Evolutionary conservation across 768 basidiomycete species (phyloP).

Genomic region (Hygrophorus russula): DNA sequence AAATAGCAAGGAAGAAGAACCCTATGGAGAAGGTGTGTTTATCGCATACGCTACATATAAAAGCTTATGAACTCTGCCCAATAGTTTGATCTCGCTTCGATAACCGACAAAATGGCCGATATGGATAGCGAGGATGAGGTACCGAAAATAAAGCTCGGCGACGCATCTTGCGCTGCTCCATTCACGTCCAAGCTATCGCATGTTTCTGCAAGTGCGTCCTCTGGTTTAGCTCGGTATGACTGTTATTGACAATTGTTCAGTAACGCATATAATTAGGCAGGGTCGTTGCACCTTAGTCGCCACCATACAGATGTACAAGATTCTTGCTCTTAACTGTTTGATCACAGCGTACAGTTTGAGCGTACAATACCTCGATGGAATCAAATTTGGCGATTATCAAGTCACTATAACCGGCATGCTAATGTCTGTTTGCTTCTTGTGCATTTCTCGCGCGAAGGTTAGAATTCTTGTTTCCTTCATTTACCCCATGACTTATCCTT

Average conservation of each 20-base stretch:
- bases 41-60: neutral
- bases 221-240: neutral
- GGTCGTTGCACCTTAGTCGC: slow-evolving; percentile 98
- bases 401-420: slow-evolving; percentile 93
- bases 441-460: slow-evolving; percentile 95
- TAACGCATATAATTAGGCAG: slow-evolving; percentile 95
- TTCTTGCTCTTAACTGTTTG: slow-evolving; percentile 91
- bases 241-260: slow-evolving; percentile 25
- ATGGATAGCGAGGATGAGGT: slow-evolving; percentile 94
- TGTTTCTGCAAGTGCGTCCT: slow-evolving; percentile 76
- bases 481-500: neutral
- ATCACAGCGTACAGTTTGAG: slow-evolving; percentile 98
- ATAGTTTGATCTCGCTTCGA: slow-evolving; percentile 46
- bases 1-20: slow-evolving; percentile 63
- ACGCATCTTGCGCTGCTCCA: slow-evolving; percentile 96
- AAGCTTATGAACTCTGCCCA: neutral
- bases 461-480: slow-evolving; percentile 11
- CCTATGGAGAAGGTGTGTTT: slow-evolving; percentile 77
- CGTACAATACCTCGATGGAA: slow-evolving; percentile 96
- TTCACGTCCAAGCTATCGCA: slow-evolving; percentile 99
- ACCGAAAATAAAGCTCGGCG: slow-evolving; percentile 98
- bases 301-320: slow-evolving; percentile 99
- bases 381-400: slow-evolving; percentile 99
- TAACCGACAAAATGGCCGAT: slow-evolving; percentile 79
- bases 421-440: slow-evolving; percentile 98